These are phyloP conservation scores for Ochetophila trinervis DNA, from an alignment of 306 rosid species.

Conservation along the genomic window DNA sequence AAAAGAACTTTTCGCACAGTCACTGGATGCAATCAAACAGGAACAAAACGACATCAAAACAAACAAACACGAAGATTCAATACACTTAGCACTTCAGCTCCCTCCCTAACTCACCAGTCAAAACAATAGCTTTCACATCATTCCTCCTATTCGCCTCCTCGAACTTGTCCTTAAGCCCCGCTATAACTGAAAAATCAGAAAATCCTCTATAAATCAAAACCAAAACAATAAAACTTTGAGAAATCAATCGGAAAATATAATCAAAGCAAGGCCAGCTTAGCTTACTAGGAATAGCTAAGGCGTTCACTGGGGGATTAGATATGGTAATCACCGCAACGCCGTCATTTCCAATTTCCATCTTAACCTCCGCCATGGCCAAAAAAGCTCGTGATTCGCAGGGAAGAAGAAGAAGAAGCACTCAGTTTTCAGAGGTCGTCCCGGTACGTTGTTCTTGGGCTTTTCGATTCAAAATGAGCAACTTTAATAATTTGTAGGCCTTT, in stretches of 20 bases:
- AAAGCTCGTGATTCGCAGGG: background rate
- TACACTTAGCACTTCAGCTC: background rate
- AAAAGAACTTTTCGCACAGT: background rate
- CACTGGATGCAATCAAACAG: background rate
- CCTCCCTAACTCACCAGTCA: constrained; percentile 56
- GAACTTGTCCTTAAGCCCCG: constrained; percentile 64
- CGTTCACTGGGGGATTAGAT: constrained; percentile 89
- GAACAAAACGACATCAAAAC: background rate
- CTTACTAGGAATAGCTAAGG: constrained; percentile 70
- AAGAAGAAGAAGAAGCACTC: background rate
- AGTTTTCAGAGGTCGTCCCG: too few species aligned
- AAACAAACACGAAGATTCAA: background rate
- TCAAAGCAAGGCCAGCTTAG: background rate
- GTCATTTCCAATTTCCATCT: constrained; percentile 76
- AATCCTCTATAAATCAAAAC: background rate
- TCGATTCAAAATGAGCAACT: too few species aligned
- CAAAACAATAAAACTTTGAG: background rate
- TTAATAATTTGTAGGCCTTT: too few species aligned
- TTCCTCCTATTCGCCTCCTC: constrained; percentile 68
- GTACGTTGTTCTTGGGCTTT: too few species aligned
- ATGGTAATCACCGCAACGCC: constrained; percentile 89
- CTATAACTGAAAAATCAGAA: constrained; percentile 43
- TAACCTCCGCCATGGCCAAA: constrained; percentile 49
- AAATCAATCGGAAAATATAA: background rate
- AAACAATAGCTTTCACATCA: constrained; percentile 85